phyloP scores from a whole-genome alignment of 345 rosid genomes.

The Eucalyptus marginata region DNA sequence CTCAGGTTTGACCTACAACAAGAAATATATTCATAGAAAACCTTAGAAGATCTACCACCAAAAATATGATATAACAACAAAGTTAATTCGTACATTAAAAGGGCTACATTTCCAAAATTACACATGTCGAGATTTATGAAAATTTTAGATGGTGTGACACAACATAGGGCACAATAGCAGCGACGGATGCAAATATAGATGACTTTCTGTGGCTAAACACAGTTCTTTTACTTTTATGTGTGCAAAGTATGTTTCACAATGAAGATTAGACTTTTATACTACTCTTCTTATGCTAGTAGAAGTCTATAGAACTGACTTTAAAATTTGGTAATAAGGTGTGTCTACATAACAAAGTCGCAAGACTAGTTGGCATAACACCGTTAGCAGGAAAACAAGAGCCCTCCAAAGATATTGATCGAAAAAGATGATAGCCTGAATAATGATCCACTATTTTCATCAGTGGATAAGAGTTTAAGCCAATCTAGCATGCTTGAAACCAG shows the following conservation, averaged over 20 bases:
- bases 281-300: not conserved
- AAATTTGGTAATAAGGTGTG: not conserved
- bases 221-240: not conserved
- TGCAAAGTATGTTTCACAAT: not conserved
- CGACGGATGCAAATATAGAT: not conserved
- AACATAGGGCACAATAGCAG: not conserved
- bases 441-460: not conserved
- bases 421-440: not conserved
- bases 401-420: not conserved
- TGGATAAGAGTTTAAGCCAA: not conserved
- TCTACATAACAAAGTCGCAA: not conserved
- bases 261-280: not conserved
- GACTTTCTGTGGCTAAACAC: not conserved
- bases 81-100: not conserved
- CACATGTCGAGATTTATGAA: not conserved
- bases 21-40: not conserved
- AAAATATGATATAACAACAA: not conserved
- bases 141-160: not conserved
- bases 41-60: not conserved
- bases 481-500: not conserved
- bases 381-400: not conserved
- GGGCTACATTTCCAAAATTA: not conserved
- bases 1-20: constrained; percentile 84
- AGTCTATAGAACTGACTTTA: not conserved
- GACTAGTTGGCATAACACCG: not conserved